Base-by-base conservation (phyloP, 1,284 basidiomycete species). In the Meira miltonrushii region DNA sequence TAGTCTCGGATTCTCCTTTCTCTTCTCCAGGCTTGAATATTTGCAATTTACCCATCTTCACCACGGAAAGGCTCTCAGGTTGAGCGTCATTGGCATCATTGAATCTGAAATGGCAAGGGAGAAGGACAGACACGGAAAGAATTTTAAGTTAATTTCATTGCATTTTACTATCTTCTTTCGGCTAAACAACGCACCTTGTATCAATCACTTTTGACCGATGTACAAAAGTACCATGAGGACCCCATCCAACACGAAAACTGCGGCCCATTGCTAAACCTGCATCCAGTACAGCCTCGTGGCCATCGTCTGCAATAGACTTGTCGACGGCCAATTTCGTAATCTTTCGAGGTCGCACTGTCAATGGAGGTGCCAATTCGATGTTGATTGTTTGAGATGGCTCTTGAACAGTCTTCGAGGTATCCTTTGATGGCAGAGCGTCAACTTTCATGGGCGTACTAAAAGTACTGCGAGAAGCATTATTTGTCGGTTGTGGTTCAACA, bases 171-270 rank as follows among this genome's bases (percentile, higher is more conserved):
- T 33, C 28, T 33, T 33, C 28, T 33, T 33, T 33, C 8, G 3
- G 28, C 28, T 33, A 33, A 33, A 33, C 28, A 4, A 33, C 46
- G 37, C 50, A 53, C 50, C 50, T 53, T 13, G 39, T 39, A 28
- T 17, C 23, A 39, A 23, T 19, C n/a, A 33, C 17, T 28, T 41
- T 39, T 37, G 21, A 17, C 5, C 50, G 79, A 79, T 93, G 88
- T 25, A 87, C 86, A 15, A 95, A 77, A 48, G 81, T 82, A 1
- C 90, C 90, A 49, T 85, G 84, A 0, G 89, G 88, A 13, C 92
- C 90, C 90, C 92, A 97, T 1, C 90, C 87, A 5, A 88, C 89
- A 52, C 92, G 84, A 79, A 93, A 96, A 21, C 90, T 91, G 28
- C 92, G 85, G 15, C 92, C 92, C 58, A 93, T 81, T 4, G 88